Percentiles rank a stretch among this genome's conserved stretches.
Evolutionary conservation across 2,329 filamentous ascomycete genomes (phyloP).

Genomic region (Colletotrichum acutatum): DNA sequence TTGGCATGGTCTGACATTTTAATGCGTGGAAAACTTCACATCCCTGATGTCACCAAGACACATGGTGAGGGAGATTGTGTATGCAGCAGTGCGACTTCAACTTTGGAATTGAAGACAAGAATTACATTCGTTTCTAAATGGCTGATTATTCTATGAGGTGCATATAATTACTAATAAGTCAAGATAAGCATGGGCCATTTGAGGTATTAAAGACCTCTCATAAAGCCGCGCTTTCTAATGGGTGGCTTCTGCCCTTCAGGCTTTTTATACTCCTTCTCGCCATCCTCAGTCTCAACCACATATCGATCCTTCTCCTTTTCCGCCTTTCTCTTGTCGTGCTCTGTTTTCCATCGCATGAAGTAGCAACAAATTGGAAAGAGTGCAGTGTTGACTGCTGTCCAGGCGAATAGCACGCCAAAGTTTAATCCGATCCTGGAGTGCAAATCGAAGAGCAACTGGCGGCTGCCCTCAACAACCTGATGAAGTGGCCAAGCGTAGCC

Average conservation of each 20-base stretch:
- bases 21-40: no score
- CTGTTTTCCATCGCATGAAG: slow-evolving; percentile 54
- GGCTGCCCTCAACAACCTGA: slow-evolving; percentile 68
- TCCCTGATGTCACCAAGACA: no score
- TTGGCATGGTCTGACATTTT: no score
- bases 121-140: no score
- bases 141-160: background rate
- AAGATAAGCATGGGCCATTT: no score
- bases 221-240: slow-evolving; percentile 44
- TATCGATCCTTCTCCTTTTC: slow-evolving; percentile 42
- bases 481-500: slow-evolving; percentile 73
- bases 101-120: no score
- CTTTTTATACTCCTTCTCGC: slow-evolving; percentile 42
- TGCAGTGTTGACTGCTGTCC: slow-evolving; percentile 62
- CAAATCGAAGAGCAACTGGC: slow-evolving; percentile 70
- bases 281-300: slow-evolving; percentile 38
- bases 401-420: slow-evolving; percentile 69
- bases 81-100: no score
- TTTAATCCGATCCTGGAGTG: slow-evolving; percentile 68
- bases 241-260: slow-evolving; percentile 42
- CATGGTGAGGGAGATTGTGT: no score
- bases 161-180: background rate
- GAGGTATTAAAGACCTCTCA: slow-evolving; percentile 41
- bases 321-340: slow-evolving; percentile 41
- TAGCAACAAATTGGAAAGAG: slow-evolving; percentile 63